Evolutionary conservation across 352 stramenopile genomes (phyloP).

Genomic region (Globisporangium cystogenes): DNA sequence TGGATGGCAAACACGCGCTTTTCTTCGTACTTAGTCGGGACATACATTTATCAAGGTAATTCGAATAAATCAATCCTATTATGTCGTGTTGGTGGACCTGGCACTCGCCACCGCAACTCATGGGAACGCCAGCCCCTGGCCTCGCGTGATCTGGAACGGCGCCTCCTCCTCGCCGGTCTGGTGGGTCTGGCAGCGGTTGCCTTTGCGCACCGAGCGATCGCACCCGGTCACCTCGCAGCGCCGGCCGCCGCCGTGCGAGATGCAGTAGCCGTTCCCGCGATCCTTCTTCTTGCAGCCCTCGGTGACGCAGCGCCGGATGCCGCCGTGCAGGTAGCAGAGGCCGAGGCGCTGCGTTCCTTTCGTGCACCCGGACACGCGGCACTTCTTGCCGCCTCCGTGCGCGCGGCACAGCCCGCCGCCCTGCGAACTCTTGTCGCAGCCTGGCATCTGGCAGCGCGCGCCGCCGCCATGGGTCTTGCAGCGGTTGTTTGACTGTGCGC

Average conservation of each 20-base stretch:
- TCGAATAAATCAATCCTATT: neutral
- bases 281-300: constrained; percentile 82
- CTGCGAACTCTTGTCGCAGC: constrained; percentile 76
- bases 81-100: neutral
- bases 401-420: constrained; percentile 59
- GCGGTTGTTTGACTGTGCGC: constrained; percentile 74
- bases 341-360: constrained; percentile 77
- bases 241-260: constrained; percentile 69
- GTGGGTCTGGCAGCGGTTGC: constrained; percentile 73
- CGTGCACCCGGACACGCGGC: constrained; percentile 49
- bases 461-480: constrained; percentile 81
- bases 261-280: constrained; percentile 77
- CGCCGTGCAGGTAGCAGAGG: constrained; percentile 76
- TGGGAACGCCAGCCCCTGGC: constrained; percentile 12
- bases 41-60: neutral
- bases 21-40: neutral
- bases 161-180: constrained; percentile 26
- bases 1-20: neutral
- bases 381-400: constrained; percentile 72
- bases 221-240: constrained; percentile 58
- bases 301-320: constrained; percentile 63
- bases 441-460: constrained; percentile 58
- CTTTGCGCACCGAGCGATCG: constrained; percentile 61
- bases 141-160: constrained; percentile 40
- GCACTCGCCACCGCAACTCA: neutral